A percentile compares a stretch with the other conserved stretches of the same genome.
Evolutionary conservation across 2,329 filamentous ascomycete species (phyloP).

Genomic region (Neospermospora avenae): DNA sequence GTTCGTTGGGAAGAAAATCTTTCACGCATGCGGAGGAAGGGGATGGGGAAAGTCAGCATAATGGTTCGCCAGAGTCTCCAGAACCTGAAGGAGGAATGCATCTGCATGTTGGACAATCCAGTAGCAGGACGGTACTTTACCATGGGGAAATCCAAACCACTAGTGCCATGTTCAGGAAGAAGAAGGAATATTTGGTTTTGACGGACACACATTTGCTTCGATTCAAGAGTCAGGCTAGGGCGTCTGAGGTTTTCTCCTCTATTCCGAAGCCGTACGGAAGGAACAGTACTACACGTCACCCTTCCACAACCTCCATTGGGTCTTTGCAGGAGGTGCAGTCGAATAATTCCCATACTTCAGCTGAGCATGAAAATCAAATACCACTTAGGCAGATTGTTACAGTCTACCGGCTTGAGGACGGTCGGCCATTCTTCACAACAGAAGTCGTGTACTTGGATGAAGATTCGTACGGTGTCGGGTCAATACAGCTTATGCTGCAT

Average conservation of each 20-base stretch:
- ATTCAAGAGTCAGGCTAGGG: conserved; percentile 65
- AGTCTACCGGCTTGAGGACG: conserved; percentile 64
- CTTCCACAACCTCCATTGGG: conserved; percentile 53
- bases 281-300: conserved; percentile 49
- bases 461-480: conserved; percentile 55
- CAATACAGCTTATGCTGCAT: conserved; percentile 61
- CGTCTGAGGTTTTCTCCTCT: conserved; percentile 58
- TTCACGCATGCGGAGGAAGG: conserved; percentile 29
- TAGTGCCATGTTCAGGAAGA: conserved; percentile 67
- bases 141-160: conserved; percentile 70
- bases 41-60: conserved; percentile 22
- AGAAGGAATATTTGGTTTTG: conserved; percentile 68
- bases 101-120: conserved; percentile 12
- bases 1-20: conserved; percentile 34
- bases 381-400: conserved; percentile 64
- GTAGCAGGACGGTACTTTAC: conserved; percentile 50
- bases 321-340: conserved; percentile 61
- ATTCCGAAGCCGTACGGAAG: conserved; percentile 43
- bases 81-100: conserved; percentile 19
- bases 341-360: conserved; percentile 44
- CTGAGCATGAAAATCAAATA: conserved; percentile 51
- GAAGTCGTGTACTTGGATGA: conserved; percentile 69
- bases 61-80: conserved; percentile 28
- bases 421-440: conserved; percentile 61
- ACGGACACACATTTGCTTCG: conserved; percentile 66